Evolutionary conservation across 2,329 filamentous ascomycete genomes (phyloP).

Genomic region (Fusarium sp.): DNA sequence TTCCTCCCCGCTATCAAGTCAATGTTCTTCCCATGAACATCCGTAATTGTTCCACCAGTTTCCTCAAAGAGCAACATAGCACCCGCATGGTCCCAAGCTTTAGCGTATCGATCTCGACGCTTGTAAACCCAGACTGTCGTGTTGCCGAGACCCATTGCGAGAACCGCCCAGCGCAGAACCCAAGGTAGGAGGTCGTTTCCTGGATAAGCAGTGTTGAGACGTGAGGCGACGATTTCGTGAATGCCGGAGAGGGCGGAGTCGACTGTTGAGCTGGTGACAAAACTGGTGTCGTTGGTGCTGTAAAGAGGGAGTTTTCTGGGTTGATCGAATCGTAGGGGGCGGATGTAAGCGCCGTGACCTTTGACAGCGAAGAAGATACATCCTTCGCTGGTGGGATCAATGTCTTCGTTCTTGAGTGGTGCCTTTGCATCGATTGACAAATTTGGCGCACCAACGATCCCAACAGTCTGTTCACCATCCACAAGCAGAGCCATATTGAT

Average conservation of each 20-base stretch:
- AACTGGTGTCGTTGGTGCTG: constrained; percentile 46
- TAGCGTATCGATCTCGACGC: constrained; percentile 57
- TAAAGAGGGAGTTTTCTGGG: constrained; percentile 48
- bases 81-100: constrained; percentile 69
- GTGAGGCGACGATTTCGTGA: constrained; percentile 56
- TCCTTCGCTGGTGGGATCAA: constrained; percentile 56
- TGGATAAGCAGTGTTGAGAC: constrained; percentile 55
- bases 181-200: constrained; percentile 65
- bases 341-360: constrained; percentile 59
- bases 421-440: constrained; percentile 51
- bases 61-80: constrained; percentile 69
- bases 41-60: constrained; percentile 64
- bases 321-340: constrained; percentile 48
- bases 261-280: constrained; percentile 59
- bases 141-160: constrained; percentile 64
- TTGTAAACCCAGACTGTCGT: constrained; percentile 67
- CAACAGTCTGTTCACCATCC: constrained; percentile 60
- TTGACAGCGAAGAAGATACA: constrained; percentile 62
- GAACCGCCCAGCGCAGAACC: constrained; percentile 64
- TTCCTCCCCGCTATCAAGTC: constrained; percentile 60
- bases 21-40: constrained; percentile 62
- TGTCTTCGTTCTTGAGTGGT: constrained; percentile 55
- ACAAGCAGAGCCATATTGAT: constrained; percentile 65
- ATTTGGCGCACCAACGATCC: constrained; percentile 61
- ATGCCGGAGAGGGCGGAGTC: constrained; percentile 60